phyloP scores from a whole-genome alignment of 2,329 filamentous ascomycete species.

The Cladosporium sp. region DNA sequence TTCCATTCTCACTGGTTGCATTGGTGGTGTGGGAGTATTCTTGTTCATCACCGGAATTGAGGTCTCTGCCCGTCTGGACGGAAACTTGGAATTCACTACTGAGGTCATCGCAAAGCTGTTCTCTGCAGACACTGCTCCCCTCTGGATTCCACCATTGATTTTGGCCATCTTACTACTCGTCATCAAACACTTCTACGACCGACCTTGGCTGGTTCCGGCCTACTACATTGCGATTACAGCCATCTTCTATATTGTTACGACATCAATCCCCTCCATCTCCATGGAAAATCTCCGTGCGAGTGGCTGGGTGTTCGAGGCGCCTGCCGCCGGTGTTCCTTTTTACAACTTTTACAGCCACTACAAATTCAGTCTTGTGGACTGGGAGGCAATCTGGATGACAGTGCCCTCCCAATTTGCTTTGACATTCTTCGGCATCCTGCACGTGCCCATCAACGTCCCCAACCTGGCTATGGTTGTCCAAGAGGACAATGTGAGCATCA shows the following conservation, averaged over 20 bases:
- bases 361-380: slow-evolving; percentile 64
- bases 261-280: slow-evolving; percentile 66
- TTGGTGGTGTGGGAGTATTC: slow-evolving; percentile 96
- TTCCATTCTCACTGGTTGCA: slow-evolving; percentile 94
- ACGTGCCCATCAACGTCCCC: slow-evolving; percentile 97
- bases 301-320: slow-evolving; percentile 91
- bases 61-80: slow-evolving; percentile 84
- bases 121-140: slow-evolving; percentile 68
- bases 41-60: slow-evolving; percentile 88
- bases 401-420: slow-evolving; percentile 94
- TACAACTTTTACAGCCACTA: slow-evolving; percentile 98
- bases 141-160: slow-evolving; percentile 79
- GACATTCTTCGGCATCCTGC: slow-evolving; percentile 95
- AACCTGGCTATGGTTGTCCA: slow-evolving; percentile 86
- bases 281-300: slow-evolving; percentile 65
- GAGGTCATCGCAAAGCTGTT: slow-evolving; percentile 75
- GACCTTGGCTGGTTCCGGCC: slow-evolving; percentile 80
- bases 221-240: slow-evolving; percentile 80
- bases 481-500: slow-evolving; percentile 88
- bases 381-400: slow-evolving; percentile 77
- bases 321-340: slow-evolving; percentile 83
- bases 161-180: slow-evolving; percentile 76
- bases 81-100: slow-evolving; percentile 78
- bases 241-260: slow-evolving; percentile 76
- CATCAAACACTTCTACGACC: slow-evolving; percentile 72